A percentile compares a stretch with the other conserved stretches of the same genome.
These are phyloP conservation scores for Tricholoma furcatifolium DNA, from an alignment of 768 basidiomycete species.

Conservation along the genomic window DNA sequence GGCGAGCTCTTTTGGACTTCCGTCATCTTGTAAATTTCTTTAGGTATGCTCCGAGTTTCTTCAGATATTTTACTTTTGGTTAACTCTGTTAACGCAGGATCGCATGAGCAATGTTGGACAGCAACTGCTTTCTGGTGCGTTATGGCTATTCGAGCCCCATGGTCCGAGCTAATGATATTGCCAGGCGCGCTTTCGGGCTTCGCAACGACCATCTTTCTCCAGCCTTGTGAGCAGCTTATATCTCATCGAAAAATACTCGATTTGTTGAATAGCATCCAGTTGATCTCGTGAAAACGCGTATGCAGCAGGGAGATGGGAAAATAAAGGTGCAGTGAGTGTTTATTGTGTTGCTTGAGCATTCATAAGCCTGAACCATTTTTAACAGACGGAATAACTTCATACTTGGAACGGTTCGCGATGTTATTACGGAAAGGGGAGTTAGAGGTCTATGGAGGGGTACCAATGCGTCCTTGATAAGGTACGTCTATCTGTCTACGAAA, in stretches of 20 bases:
- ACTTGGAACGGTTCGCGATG: constrained; percentile 48
- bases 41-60: background rate
- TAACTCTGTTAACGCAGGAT: background rate
- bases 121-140: constrained; percentile 62
- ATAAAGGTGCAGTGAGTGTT: constrained; percentile 34
- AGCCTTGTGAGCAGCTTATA: constrained; percentile 58
- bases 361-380: constrained; percentile 24
- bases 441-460: constrained; percentile 89
- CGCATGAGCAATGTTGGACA: constrained; percentile 68
- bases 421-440: constrained; percentile 63
- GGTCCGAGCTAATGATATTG: background rate
- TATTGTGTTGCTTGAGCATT: background rate
- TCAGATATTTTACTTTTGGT: background rate
- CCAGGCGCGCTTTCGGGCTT: constrained; percentile 79
- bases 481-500: constrained; percentile 10
- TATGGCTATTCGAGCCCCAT: background rate
- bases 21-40: background rate
- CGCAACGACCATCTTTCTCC: constrained; percentile 69
- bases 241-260: background rate
- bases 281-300: constrained; percentile 88
- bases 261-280: constrained; percentile 40
- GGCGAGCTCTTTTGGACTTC: background rate
- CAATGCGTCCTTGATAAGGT: constrained; percentile 74
- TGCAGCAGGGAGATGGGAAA: constrained; percentile 75
- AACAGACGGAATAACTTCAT: constrained; percentile 34